Evolutionary conservation across 208 protist genomes (phyloP).

Genomic region (Jaenimonas drosophilae): DNA sequence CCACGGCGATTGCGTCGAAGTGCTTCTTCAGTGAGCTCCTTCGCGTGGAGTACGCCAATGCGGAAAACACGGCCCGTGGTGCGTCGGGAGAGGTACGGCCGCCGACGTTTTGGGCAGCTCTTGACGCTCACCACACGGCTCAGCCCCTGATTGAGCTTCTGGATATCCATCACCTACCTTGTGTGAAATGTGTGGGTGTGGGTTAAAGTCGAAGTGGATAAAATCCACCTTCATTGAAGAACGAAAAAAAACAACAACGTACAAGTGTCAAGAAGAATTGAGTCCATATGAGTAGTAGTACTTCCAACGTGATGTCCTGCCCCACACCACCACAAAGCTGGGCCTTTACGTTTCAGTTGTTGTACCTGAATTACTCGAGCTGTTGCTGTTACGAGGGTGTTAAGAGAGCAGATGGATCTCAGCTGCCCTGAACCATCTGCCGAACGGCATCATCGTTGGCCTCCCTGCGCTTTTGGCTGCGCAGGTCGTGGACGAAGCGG

Average conservation of each 20-base stretch:
- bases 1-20: slow-evolving; percentile 63
- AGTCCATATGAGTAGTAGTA: too few species aligned
- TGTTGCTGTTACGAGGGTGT: too few species aligned
- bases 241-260: slow-evolving; percentile 2
- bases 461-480: slow-evolving; percentile 40
- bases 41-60: slow-evolving; percentile 55
- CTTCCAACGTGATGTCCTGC: too few species aligned
- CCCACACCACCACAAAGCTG: too few species aligned
- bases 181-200: too few species aligned
- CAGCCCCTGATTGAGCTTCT: slow-evolving; percentile 62
- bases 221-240: too few species aligned
- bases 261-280: too few species aligned
- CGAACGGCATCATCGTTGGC: slow-evolving; percentile 21
- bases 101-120: slow-evolving; percentile 22
- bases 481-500: slow-evolving; percentile 54
- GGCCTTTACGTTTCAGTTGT: too few species aligned
- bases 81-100: slow-evolving; percentile 25
- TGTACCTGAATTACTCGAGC: too few species aligned
- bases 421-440: too few species aligned
- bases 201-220: too few species aligned
- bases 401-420: too few species aligned
- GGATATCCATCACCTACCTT: slow-evolving; percentile 30
- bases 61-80: slow-evolving; percentile 66
- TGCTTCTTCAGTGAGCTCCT: slow-evolving; percentile 44
- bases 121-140: slow-evolving; percentile 50